These are phyloP conservation scores for Leishmania mexicana DNA, from an alignment of 208 protist genomes.

Conservation along the genomic window DNA sequence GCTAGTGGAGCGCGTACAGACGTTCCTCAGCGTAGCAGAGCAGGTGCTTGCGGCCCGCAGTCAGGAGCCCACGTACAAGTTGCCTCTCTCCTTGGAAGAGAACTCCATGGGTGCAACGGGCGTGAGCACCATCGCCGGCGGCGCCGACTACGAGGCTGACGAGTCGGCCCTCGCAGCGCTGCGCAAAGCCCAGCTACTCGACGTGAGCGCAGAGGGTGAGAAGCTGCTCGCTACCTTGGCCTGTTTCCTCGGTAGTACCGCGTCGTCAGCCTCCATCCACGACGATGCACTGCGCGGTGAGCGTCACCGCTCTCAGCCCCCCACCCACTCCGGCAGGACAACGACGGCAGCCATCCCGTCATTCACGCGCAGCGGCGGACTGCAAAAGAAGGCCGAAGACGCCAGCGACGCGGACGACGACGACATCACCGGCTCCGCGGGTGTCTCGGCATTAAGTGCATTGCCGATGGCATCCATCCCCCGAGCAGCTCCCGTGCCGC, in stretches of 20 bases:
- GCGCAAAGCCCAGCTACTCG: conserved; percentile 5
- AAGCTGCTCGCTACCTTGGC: conserved; percentile 4
- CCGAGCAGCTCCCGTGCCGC: not conserved
- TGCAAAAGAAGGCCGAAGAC: not conserved
- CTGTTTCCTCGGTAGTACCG: conserved; percentile 4
- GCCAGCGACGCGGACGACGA: not conserved
- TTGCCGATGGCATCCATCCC: not conserved
- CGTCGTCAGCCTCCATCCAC: not conserved
- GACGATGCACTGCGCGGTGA: not conserved
- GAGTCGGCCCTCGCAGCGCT: conserved; percentile 4
- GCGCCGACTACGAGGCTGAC: not conserved
- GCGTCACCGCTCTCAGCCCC: not conserved
- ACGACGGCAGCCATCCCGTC: not conserved
- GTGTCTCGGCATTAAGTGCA: not conserved
- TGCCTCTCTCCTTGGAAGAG: too few species aligned
- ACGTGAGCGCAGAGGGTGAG: not conserved
- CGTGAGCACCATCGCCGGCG: not conserved
- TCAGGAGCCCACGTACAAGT: not conserved
- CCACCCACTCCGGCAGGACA: not conserved
- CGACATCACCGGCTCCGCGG: not conserved
- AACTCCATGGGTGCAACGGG: not conserved
- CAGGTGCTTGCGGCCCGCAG: not conserved
- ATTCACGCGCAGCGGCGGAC: not conserved
- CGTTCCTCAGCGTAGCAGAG: conserved; percentile 25
- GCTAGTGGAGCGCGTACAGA: conserved; percentile 15